Percentiles rank a stretch among this genome's conserved stretches.
Evolutionary conservation across 371 early-diverging fungal species (phyloP).

Genomic region (Haplosporangium sp.): DNA sequence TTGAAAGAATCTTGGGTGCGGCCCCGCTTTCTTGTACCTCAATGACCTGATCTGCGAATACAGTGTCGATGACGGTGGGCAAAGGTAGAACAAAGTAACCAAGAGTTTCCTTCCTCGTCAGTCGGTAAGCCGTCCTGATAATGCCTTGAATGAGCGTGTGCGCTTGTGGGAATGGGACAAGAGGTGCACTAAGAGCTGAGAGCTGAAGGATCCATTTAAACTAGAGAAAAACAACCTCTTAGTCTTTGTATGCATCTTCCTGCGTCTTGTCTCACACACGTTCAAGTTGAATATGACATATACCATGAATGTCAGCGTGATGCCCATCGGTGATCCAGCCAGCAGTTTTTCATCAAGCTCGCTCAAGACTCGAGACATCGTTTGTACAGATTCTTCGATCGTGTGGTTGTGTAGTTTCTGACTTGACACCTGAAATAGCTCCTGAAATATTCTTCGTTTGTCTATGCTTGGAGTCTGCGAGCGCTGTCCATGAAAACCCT

Average conservation of each 20-base stretch:
- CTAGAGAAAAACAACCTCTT: too few relatives aligned
- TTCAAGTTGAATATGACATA: background rate
- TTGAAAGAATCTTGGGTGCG: too few relatives aligned
- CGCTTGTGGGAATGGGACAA: slow-evolving; percentile 5
- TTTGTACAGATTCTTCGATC: too few relatives aligned
- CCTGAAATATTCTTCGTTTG: background rate
- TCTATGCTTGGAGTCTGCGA: too few relatives aligned
- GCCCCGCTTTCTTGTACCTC: too few relatives aligned
- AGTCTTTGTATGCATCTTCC: too few relatives aligned
- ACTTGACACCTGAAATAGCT: background rate
- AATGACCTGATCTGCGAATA: slow-evolving; percentile 14
- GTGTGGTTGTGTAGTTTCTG: too few relatives aligned
- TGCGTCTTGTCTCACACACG: background rate
- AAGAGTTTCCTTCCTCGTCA: background rate
- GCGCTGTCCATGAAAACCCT: slow-evolving; percentile 13
- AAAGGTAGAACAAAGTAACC: too few relatives aligned
- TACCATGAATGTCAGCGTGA: too few relatives aligned
- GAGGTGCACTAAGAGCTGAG: slow-evolving; percentile 27
- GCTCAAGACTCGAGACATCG: too few relatives aligned
- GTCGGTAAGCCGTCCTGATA: slow-evolving; percentile 8
- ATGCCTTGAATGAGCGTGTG: background rate
- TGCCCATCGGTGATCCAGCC: too few relatives aligned
- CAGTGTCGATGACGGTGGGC: slow-evolving; percentile 1
- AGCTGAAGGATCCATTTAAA: slow-evolving; percentile 26
- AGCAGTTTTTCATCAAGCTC: too few relatives aligned